Percentiles rank a stretch among this genome's conserved stretches.
phyloP scores from a whole-genome alignment of 441 rosid genomes.

The Euphorbia celastroides region DNA sequence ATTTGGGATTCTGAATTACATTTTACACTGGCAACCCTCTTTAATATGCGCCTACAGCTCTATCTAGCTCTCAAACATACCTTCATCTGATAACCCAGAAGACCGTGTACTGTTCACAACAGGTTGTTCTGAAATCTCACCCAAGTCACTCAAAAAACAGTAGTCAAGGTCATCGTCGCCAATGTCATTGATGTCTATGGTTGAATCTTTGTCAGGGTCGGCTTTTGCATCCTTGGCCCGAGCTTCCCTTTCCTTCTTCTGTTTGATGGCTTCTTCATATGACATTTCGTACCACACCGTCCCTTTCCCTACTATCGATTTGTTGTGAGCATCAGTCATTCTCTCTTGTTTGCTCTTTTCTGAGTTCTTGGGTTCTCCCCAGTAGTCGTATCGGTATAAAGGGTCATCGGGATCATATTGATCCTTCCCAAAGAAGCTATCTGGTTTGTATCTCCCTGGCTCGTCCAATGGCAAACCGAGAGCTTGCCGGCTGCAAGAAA shows the following conservation, averaged over 20 bases:
- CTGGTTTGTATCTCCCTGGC: constrained; percentile 84
- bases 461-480: constrained; percentile 91
- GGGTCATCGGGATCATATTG: constrained; percentile 83
- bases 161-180: constrained; percentile 60
- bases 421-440: constrained; percentile 77
- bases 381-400: constrained; percentile 78
- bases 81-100: constrained; percentile 51
- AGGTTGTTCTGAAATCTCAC: constrained; percentile 47
- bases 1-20: background rate
- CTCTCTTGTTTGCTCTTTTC: constrained; percentile 78
- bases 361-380: constrained; percentile 95
- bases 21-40: background rate
- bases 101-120: constrained; percentile 74
- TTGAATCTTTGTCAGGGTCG: constrained; percentile 25
- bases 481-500: constrained; percentile 63
- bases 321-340: constrained; percentile 74
- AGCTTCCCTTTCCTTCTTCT: constrained; percentile 50
- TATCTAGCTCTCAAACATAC: constrained; percentile 40
- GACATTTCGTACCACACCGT: constrained; percentile 82
- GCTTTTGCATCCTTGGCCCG: constrained; percentile 24
- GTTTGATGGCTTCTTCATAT: constrained; percentile 72
- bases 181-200: constrained; percentile 22
- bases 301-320: constrained; percentile 79
- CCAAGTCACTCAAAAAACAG: constrained; percentile 55
- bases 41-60: background rate